Evolutionary conservation across 176 grass and related monocot species (phyloP).

Genomic region (Carex cristatella): DNA sequence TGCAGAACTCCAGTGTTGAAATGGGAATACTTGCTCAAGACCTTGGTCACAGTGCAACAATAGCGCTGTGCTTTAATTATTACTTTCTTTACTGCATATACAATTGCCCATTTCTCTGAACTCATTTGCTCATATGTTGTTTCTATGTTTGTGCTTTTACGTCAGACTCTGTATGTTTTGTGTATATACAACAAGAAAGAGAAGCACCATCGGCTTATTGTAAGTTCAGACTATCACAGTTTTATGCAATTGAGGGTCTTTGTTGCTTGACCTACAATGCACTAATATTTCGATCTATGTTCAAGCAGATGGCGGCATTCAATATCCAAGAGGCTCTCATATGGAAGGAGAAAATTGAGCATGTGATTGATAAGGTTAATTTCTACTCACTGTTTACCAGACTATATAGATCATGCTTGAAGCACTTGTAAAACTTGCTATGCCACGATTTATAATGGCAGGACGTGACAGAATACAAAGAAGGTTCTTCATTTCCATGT

Average conservation of each 20-base stretch:
- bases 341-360: conserved; percentile 99
- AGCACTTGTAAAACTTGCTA: background rate
- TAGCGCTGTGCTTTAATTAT: background rate
- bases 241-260: background rate
- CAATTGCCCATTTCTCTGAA: background rate
- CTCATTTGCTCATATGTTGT: background rate
- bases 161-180: conserved; percentile 84
- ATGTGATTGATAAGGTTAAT: conserved; percentile 85
- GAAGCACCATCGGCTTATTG: conserved; percentile 78
- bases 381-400: background rate
- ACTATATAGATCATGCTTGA: background rate
- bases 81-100: background rate
- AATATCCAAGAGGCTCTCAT: conserved; percentile 93
- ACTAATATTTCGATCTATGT: conserved; percentile 6
- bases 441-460: background rate
- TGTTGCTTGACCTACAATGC: background rate
- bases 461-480: conserved; percentile 44
- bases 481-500: conserved; percentile 34
- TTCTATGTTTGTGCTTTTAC: background rate
- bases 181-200: conserved; percentile 97
- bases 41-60: background rate
- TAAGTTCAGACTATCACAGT: conserved; percentile 18
- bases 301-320: conserved; percentile 87
- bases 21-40: background rate
- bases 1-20: background rate